Conservation (phyloP, 2,329 filamentous ascomycete genomes). For the Colletotrichum paranaense region DNA sequence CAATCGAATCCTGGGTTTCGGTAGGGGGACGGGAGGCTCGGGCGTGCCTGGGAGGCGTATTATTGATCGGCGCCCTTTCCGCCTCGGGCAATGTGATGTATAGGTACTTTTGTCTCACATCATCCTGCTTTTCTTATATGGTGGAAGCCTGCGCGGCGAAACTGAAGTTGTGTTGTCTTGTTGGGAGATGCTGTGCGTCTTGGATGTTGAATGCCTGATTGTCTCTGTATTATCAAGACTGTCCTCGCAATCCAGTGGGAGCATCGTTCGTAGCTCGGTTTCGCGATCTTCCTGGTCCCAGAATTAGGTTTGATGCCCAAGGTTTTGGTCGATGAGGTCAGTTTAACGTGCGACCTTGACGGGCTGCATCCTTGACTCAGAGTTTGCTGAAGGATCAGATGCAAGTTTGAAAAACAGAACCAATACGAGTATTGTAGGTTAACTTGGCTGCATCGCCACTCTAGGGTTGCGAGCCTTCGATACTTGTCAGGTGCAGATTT, state of each 20-base stretch:
- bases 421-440: too few species aligned
- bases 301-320: neutral
- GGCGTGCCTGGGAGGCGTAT: constrained; percentile 7
- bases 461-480: too few species aligned
- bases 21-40: neutral
- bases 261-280: neutral
- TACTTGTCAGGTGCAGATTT: too few species aligned
- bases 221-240: neutral
- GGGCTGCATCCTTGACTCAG: neutral
- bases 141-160: too few species aligned
- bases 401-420: neutral
- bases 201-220: neutral
- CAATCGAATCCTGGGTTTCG: neutral
- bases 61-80: constrained; percentile 24
- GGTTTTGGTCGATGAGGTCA: neutral
- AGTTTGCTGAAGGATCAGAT: neutral
- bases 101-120: neutral
- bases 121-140: neutral
- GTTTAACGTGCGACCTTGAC: neutral
- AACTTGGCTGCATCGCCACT: neutral
- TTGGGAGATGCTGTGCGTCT: neutral
- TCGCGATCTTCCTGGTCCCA: neutral
- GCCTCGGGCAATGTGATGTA: constrained; percentile 5
- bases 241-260: neutral
- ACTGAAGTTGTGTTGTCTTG: neutral